A percentile compares a stretch with the other conserved stretches of the same genome.
These are phyloP conservation scores for Colletotrichum sp. DNA, from an alignment of 2,329 filamentous ascomycete genomes.

Conservation along the genomic window DNA sequence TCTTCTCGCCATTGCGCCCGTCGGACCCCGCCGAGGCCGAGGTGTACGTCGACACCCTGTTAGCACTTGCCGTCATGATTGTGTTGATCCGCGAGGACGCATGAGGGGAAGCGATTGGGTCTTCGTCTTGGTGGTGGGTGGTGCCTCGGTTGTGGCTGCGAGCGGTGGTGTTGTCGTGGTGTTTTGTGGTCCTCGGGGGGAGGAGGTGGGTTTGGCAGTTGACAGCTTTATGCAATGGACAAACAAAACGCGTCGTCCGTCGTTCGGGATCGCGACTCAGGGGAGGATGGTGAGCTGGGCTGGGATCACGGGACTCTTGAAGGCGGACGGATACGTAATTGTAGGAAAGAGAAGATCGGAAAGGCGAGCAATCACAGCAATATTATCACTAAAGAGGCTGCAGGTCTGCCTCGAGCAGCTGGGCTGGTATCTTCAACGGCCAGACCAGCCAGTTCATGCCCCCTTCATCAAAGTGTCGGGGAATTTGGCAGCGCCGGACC, in stretches of 20 bases:
- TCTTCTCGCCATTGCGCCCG: constrained; percentile 71
- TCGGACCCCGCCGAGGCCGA: constrained; percentile 58
- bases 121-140: not conserved
- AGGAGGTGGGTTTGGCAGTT: constrained; percentile 4
- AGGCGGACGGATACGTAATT: not conserved
- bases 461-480: constrained; percentile 16
- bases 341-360: not conserved
- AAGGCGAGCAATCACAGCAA: not conserved
- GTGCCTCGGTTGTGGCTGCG: not conserved
- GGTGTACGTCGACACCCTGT: constrained; percentile 65
- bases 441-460: not conserved
- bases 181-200: not conserved
- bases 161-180: not conserved
- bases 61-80: constrained; percentile 56
- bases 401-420: not conserved
- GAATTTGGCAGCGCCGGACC: constrained; percentile 16
- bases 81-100: not conserved
- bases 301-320: not conserved
- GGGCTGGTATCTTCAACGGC: not conserved
- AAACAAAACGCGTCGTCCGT: constrained; percentile 8
- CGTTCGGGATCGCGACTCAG: constrained; percentile 6
- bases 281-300: not conserved
- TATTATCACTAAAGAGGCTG: not conserved
- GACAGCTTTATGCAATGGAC: constrained; percentile 13
- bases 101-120: not conserved